Percentiles rank a stretch among this genome's conserved stretches.
Conservation (phyloP, 2,329 filamentous ascomycete genomes). For the Metarhizium brunneum region DNA sequence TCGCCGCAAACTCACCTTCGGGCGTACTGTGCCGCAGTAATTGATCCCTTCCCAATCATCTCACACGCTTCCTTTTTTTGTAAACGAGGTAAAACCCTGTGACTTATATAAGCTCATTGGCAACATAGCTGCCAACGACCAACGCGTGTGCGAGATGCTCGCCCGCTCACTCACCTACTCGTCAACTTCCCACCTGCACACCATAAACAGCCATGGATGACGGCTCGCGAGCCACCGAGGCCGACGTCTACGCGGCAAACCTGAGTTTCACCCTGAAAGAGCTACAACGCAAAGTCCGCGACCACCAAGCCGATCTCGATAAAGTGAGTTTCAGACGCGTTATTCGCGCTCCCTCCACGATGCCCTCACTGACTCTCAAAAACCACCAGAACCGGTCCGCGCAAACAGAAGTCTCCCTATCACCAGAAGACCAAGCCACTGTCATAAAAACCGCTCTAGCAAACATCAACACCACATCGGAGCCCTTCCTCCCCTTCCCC, state of each 20-base stretch:
- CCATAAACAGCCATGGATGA: slow-evolving; percentile 14
- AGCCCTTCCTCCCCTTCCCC: slow-evolving; percentile 56
- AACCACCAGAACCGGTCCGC: slow-evolving; percentile 18
- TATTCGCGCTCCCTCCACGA: too few species aligned
- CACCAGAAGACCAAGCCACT: slow-evolving; percentile 20
- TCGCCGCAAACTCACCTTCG: too few species aligned
- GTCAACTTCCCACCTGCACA: not conserved
- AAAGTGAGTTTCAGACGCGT: slow-evolving; percentile 24
- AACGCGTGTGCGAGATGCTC: too few species aligned
- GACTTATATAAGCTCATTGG: too few species aligned
- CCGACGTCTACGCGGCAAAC: slow-evolving; percentile 29
- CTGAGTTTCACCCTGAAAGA: slow-evolving; percentile 60
- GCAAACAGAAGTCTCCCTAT: slow-evolving; percentile 14
- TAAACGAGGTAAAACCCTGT: too few species aligned
- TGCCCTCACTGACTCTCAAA: not conserved
- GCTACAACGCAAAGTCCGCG: slow-evolving; percentile 48
- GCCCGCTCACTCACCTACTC: not conserved
- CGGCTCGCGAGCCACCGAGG: slow-evolving; percentile 14
- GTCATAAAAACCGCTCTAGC: slow-evolving; percentile 58
- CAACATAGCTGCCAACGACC: too few species aligned
- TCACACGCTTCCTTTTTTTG: too few species aligned
- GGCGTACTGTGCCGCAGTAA: too few species aligned
- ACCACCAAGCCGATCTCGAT: slow-evolving; percentile 42
- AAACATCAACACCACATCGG: slow-evolving; percentile 46
- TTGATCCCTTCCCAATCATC: too few species aligned